A percentile compares a stretch with the other conserved stretches of the same genome.
Evolutionary conservation across 164 flowering plant species (phyloP).

Genomic region (Tetracentron sinense): DNA sequence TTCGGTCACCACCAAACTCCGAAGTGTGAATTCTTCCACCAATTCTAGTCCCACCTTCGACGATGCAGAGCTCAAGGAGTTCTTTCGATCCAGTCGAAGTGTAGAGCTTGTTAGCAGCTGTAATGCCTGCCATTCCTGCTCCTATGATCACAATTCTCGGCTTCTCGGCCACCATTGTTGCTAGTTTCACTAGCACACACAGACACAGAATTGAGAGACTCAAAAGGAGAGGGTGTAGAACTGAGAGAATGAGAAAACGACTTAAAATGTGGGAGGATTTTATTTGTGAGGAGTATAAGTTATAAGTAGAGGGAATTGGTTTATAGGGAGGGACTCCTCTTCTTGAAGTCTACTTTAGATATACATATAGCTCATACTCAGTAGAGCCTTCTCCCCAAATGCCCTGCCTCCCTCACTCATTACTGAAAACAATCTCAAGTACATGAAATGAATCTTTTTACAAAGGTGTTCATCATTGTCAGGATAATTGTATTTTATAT

Average conservation of each 20-base stretch:
- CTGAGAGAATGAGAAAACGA: background rate
- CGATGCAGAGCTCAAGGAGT: slow-evolving; percentile 58
- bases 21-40: slow-evolving; percentile 87
- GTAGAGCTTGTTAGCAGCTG: slow-evolving; percentile 86
- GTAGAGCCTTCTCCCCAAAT: too few species aligned
- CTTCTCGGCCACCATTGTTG: slow-evolving; percentile 62
- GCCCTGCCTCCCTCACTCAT: too few species aligned
- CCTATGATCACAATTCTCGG: slow-evolving; percentile 84
- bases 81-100: slow-evolving; percentile 29
- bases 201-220: background rate
- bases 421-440: too few species aligned
- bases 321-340: slow-evolving; percentile 19
- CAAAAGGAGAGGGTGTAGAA: background rate
- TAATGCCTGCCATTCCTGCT: slow-evolving; percentile 91
- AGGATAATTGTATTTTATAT: too few species aligned
- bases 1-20: slow-evolving; percentile 63
- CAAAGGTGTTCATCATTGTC: too few species aligned
- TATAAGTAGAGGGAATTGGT: background rate
- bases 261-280: background rate
- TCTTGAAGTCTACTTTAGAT: slow-evolving; percentile 15
- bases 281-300: too few species aligned
- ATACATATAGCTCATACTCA: background rate
- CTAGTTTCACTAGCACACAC: background rate
- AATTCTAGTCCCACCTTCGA: slow-evolving; percentile 80
- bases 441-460: too few species aligned